These are phyloP conservation scores for Tripidium arundinaceum DNA, from an alignment of 202 grass and related monocot species.

Conservation along the genomic window DNA sequence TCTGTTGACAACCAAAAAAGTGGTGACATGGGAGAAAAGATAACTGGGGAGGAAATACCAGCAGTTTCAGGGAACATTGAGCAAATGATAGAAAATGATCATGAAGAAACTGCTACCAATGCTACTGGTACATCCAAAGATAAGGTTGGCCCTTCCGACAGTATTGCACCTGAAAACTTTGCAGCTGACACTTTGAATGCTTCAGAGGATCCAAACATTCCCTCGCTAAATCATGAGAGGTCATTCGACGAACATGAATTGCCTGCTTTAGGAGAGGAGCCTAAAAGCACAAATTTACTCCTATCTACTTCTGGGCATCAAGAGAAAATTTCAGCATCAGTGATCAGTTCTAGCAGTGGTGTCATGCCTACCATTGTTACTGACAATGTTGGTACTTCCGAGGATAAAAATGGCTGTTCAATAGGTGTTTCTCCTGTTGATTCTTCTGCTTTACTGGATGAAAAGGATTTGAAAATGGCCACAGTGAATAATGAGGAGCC, in stretches of 20 bases:
- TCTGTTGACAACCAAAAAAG: conserved; percentile 24
- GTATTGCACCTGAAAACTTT: not conserved
- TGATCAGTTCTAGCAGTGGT: conserved; percentile 14
- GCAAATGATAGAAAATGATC: conserved; percentile 8
- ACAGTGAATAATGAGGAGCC: conserved; percentile 14
- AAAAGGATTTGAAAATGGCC: conserved; percentile 13
- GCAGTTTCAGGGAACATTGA: conserved; percentile 26
- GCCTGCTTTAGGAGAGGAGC: conserved; percentile 24
- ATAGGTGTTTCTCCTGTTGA: not conserved
- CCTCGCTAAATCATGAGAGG: conserved; percentile 17
- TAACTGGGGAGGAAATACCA: conserved; percentile 8
- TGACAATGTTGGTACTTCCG: conserved; percentile 4
- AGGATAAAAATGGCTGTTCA: conserved; percentile 30
- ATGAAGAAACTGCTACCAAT: conserved; percentile 16
- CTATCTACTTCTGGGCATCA: conserved; percentile 12
- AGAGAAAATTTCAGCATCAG: conserved; percentile 15
- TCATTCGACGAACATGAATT: conserved; percentile 22
- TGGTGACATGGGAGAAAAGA: conserved; percentile 26
- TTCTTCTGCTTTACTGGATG: conserved; percentile 27
- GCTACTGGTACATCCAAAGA: conserved; percentile 24
- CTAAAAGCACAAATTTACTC: conserved; percentile 17
- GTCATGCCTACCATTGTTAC: not conserved
- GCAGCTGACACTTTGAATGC: conserved; percentile 14
- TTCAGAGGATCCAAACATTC: conserved; percentile 20
- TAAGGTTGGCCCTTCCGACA: conserved; percentile 11